Conservation (phyloP, 805 yeast species). For the Wickerhamiella allomyrinae region DNA sequence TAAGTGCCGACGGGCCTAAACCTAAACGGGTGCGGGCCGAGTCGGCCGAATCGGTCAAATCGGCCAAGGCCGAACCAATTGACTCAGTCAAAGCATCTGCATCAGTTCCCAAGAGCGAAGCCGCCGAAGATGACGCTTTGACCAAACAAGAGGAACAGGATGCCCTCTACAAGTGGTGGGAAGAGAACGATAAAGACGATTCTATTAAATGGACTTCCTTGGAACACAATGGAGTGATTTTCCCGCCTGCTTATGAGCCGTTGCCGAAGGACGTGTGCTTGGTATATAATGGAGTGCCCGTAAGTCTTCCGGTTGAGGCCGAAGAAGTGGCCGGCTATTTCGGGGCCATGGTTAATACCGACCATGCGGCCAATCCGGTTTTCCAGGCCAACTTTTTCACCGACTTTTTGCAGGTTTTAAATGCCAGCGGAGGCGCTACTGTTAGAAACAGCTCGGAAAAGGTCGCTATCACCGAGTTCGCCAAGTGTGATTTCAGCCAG, state of each 20-base stretch:
- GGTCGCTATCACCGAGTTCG: constrained; percentile 40
- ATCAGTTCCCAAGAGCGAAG: too few relatives aligned
- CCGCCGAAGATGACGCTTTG: too few relatives aligned
- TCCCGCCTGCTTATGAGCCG: constrained; percentile 86
- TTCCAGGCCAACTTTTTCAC: constrained; percentile 77
- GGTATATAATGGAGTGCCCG: constrained; percentile 63
- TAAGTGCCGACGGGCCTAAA: too few relatives aligned
- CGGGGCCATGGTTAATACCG: constrained; percentile 70
- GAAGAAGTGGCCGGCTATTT: constrained; percentile 96
- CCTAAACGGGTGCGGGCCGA: too few relatives aligned
- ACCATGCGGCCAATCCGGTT: constrained; percentile 74
- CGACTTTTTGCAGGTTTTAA: constrained; percentile 57
- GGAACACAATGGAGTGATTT: constrained; percentile 80
- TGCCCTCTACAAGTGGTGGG: constrained; percentile 75
- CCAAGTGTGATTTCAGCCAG: constrained; percentile 60
- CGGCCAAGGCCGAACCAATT: too few relatives aligned
- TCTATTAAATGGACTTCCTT: constrained; percentile 74
- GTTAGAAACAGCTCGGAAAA: constrained; percentile 20
- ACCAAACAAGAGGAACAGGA: constrained; percentile 35
- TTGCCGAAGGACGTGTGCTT: constrained; percentile 65
- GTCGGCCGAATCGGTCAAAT: too few relatives aligned
- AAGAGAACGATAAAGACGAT: constrained; percentile 55
- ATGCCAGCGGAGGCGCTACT: constrained; percentile 53
- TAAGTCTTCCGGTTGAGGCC: constrained; percentile 60
- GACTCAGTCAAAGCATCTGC: too few relatives aligned